A percentile compares a stretch with the other conserved stretches of the same genome.
Evolutionary conservation across 306 rosid genomes (phyloP).

Genomic region (Crotalaria pallida): DNA sequence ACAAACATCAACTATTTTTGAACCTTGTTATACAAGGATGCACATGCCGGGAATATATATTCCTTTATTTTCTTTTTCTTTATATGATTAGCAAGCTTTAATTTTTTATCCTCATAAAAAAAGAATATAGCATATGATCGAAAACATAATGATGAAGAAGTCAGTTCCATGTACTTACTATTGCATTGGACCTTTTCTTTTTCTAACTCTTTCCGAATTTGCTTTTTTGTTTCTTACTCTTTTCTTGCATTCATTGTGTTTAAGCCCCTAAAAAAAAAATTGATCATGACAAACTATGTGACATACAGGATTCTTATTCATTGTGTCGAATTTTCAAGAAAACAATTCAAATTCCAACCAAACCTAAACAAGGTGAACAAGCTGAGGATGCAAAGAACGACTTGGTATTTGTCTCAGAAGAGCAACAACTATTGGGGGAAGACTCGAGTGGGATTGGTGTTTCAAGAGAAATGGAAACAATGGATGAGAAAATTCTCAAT

Average conservation of each 20-base stretch:
- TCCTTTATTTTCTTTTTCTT: constrained; percentile 36
- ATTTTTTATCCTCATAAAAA: constrained; percentile 27
- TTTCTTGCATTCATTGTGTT: constrained; percentile 5
- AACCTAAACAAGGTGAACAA: constrained; percentile 39
- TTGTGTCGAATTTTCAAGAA: constrained; percentile 90
- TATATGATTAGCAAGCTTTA: constrained; percentile 30
- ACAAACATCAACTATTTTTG: background rate
- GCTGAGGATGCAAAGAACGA: constrained; percentile 22
- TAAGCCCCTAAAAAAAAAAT: background rate
- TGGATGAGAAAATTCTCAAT: constrained; percentile 36
- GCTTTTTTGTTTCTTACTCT: constrained; percentile 31
- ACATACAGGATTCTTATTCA: constrained; percentile 75
- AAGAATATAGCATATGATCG: constrained; percentile 39
- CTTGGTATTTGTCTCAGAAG: constrained; percentile 29
- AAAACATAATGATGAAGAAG: constrained; percentile 51
- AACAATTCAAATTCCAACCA: constrained; percentile 45
- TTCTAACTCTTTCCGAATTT: constrained; percentile 28
- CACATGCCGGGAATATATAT: constrained; percentile 38
- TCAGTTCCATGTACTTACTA: constrained; percentile 45
- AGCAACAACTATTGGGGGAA: constrained; percentile 30
- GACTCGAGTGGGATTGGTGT: constrained; percentile 43
- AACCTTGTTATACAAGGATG: constrained; percentile 38
- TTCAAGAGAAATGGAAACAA: constrained; percentile 39
- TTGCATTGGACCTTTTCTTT: constrained; percentile 29
- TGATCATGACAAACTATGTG: background rate